phyloP scores from a whole-genome alignment of 164 flowering plant genomes.

The Vitis cinerea region DNA sequence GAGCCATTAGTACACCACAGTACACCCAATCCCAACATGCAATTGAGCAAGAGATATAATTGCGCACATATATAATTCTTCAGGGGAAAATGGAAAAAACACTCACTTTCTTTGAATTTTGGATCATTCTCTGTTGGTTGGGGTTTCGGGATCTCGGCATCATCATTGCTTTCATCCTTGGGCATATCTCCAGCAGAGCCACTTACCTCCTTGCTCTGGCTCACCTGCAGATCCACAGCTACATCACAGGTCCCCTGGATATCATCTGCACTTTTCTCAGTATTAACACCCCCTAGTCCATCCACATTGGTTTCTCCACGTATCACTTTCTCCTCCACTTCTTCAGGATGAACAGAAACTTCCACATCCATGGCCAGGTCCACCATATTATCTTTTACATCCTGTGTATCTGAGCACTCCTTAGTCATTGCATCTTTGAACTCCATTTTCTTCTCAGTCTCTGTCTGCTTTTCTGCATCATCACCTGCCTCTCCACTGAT shows the following conservation, averaged over 20 bases:
- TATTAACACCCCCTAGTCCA: neutral
- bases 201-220: neutral
- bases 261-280: conserved; percentile 1
- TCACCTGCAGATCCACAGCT: neutral
- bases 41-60: neutral
- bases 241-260: neutral
- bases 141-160: neutral
- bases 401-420: neutral
- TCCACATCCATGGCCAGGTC: neutral
- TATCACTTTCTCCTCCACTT: neutral
- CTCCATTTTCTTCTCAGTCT: too few relatives aligned
- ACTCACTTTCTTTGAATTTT: conserved; percentile 5
- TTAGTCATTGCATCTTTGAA: too few relatives aligned
- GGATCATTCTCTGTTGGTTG: neutral
- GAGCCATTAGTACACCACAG: neutral
- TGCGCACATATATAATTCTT: neutral
- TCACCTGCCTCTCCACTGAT: neutral
- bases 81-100: neutral
- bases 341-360: conserved; percentile 1
- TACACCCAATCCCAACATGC: neutral
- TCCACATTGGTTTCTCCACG: neutral
- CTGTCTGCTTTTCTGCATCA: neutral
- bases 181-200: neutral
- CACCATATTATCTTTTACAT: neutral
- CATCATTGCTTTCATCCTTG: neutral